These are phyloP conservation scores for Bolboschoenoplectus hybrid DNA, from an alignment of 202 grass and related monocot genomes.

Conservation along the genomic window DNA sequence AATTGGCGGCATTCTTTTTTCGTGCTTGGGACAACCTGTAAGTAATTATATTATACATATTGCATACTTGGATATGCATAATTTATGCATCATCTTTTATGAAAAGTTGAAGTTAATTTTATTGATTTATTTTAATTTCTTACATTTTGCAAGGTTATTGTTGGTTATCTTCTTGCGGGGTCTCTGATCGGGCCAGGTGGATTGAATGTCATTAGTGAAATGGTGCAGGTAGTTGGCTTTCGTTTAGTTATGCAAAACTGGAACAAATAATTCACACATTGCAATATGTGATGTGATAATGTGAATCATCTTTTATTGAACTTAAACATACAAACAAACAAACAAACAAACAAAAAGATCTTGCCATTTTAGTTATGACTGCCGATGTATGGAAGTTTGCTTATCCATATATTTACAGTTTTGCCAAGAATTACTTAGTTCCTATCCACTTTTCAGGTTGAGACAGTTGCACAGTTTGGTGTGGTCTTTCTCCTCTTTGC, in stretches of 20 bases:
- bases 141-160: constrained; percentile 74
- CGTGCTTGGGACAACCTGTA: constrained; percentile 84
- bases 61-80: not conserved
- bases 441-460: constrained; percentile 61
- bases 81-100: constrained; percentile 6
- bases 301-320: constrained; percentile 13
- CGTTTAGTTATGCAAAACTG: constrained; percentile 17
- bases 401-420: not conserved
- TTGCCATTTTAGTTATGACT: not conserved
- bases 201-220: constrained; percentile 85
- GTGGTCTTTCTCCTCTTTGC: constrained; percentile 99
- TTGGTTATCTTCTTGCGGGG: constrained; percentile 97
- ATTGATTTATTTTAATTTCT: constrained; percentile 37
- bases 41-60: constrained; percentile 39
- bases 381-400: not conserved
- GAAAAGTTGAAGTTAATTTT: constrained; percentile 7
- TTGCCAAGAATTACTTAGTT: not conserved
- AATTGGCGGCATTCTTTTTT: constrained; percentile 80
- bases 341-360: not conserved
- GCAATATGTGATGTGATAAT: too few relatives aligned
- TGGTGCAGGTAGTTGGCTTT: constrained; percentile 83
- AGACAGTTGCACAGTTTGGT: constrained; percentile 99
- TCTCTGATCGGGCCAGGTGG: constrained; percentile 95
- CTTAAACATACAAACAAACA: not conserved
- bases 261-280: not conserved